A percentile compares a stretch with the other conserved stretches of the same genome.
Evolutionary conservation across 23 red algal genomes (phyloP).

Genomic region (Gracilariopsis chorda): DNA sequence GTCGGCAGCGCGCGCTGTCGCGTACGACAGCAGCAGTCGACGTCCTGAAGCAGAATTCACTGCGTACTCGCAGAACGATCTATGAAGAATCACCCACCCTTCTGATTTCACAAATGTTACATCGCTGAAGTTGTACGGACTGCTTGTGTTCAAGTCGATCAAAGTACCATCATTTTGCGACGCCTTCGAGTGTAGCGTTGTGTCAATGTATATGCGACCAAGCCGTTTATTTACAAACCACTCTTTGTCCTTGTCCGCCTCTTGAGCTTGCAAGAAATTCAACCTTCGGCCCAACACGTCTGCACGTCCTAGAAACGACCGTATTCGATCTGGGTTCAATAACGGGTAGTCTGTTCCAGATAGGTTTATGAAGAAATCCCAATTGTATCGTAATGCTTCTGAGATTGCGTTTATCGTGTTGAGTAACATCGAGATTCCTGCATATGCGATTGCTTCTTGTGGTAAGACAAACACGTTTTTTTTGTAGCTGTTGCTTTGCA

Average conservation of each 20-base stretch:
- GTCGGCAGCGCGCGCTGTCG: constrained; percentile 35
- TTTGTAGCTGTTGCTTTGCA: background rate
- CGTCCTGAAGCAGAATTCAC: constrained; percentile 38
- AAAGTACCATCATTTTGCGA: constrained; percentile 6
- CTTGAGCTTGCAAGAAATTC: constrained; percentile 66
- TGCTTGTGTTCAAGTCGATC: constrained; percentile 6
- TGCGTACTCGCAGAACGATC: constrained; percentile 48
- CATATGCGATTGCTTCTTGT: constrained; percentile 65
- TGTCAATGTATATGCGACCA: constrained; percentile 26
- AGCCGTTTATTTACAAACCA: constrained; percentile 39
- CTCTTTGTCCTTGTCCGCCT: constrained; percentile 23
- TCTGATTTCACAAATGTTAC: constrained; percentile 62
- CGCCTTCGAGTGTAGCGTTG: constrained; percentile 3
- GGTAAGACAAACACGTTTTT: constrained; percentile 64
- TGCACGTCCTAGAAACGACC: constrained; percentile 8
- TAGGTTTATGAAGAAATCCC: constrained; percentile 80
- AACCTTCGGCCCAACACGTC: background rate
- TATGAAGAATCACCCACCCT: constrained; percentile 65
- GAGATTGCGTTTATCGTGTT: constrained; percentile 71
- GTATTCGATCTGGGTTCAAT: background rate
- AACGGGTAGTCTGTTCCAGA: constrained; percentile 70
- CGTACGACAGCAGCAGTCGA: constrained; percentile 46
- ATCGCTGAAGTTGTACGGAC: background rate
- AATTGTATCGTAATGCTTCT: constrained; percentile 10
- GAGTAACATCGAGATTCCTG: constrained; percentile 67